Conservation (phyloP, 768 basidiomycete species). For the Cantharellus anzutake region DNA sequence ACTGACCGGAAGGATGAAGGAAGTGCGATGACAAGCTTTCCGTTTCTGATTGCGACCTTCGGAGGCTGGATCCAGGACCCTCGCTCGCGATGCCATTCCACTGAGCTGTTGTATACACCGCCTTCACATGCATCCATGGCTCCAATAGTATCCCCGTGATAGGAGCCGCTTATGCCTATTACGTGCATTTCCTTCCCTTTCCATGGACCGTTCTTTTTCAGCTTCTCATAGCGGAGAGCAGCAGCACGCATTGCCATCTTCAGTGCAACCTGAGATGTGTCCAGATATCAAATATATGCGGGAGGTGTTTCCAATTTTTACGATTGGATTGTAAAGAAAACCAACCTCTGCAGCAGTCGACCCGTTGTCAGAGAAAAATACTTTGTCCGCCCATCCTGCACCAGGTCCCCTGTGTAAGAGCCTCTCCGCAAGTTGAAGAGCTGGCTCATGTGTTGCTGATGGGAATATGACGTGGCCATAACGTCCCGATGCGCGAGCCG, state of each 20-base stretch:
- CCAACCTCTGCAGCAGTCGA: slow-evolving; percentile 89
- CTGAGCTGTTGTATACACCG: slow-evolving; percentile 58
- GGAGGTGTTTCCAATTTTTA: background rate
- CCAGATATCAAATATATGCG: background rate
- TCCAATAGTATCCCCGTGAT: slow-evolving; percentile 96
- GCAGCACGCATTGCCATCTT: slow-evolving; percentile 87
- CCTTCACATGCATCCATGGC: slow-evolving; percentile 86
- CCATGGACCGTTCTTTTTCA: background rate
- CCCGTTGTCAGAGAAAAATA: slow-evolving; percentile 88
- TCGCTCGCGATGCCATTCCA: slow-evolving; percentile 88
- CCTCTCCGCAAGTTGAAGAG: slow-evolving; percentile 63
- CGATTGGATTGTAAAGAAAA: background rate
- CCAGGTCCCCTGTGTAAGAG: slow-evolving; percentile 63
- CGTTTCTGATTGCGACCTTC: slow-evolving; percentile 46
- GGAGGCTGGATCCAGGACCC: slow-evolving; percentile 93
- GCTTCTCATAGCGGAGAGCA: slow-evolving; percentile 17
- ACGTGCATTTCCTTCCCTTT: slow-evolving; percentile 41
- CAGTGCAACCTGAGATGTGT: slow-evolving; percentile 27
- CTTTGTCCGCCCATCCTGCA: slow-evolving; percentile 75
- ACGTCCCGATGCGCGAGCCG: slow-evolving; percentile 74
- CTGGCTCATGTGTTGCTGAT: slow-evolving; percentile 69
- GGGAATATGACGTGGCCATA: slow-evolving; percentile 98
- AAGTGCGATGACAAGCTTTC: slow-evolving; percentile 32
- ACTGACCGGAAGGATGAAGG: slow-evolving; percentile 17
- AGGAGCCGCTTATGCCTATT: slow-evolving; percentile 76